Percentiles rank a stretch among this genome's conserved stretches.
phyloP scores from a whole-genome alignment of 208 protist genomes.

The Eutreptiella sp. region DNA sequence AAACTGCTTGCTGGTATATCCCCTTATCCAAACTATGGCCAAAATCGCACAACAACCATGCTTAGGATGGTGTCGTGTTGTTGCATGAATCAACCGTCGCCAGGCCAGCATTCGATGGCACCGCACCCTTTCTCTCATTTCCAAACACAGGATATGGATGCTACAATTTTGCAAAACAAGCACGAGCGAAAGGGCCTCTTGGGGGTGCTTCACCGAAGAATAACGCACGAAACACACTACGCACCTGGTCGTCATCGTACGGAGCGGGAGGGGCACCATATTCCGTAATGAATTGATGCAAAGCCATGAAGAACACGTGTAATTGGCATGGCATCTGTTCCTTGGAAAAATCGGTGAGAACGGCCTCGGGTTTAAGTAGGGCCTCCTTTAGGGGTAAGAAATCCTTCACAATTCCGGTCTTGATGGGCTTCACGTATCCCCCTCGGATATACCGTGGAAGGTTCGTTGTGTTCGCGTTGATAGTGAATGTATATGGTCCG shows the following conservation, averaged over 20 bases:
- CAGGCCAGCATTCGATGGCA: too few relatives aligned
- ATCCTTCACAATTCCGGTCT: constrained; percentile 48
- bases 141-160: too few relatives aligned
- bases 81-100: too few relatives aligned
- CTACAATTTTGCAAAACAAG: too few relatives aligned
- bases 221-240: too few relatives aligned
- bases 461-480: constrained; percentile 42
- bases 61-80: too few relatives aligned
- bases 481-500: constrained; percentile 55
- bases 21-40: too few relatives aligned
- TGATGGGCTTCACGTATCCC: constrained; percentile 82
- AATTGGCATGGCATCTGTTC: constrained; percentile 48
- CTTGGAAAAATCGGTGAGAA: constrained; percentile 70
- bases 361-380: constrained; percentile 49
- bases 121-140: too few relatives aligned
- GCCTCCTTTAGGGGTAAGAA: constrained; percentile 55
- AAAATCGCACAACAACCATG: too few relatives aligned
- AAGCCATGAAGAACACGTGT: constrained; percentile 64
- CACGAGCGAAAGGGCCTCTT: too few relatives aligned
- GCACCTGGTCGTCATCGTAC: constrained; percentile 27
- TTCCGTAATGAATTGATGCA: constrained; percentile 36
- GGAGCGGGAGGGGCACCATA: constrained; percentile 26
- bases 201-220: too few relatives aligned
- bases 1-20: too few relatives aligned
- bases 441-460: constrained; percentile 27